phyloP scores from a whole-genome alignment of 140 eudicot genomes.

The Bidens hawaiensis region DNA sequence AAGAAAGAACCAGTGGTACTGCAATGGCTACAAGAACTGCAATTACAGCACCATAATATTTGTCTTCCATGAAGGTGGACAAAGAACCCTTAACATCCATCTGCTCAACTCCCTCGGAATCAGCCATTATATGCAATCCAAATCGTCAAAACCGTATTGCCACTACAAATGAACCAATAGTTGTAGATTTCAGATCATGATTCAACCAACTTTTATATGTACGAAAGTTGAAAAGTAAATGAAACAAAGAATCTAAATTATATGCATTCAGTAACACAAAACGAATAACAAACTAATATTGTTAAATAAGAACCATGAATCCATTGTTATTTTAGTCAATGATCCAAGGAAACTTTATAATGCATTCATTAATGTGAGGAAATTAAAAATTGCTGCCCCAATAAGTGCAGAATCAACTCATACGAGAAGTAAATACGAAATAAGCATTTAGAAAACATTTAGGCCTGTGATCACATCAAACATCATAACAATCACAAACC shows the following conservation, averaged over 20 bases:
- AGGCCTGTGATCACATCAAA: constrained; percentile 8
- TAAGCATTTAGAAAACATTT: constrained; percentile 7
- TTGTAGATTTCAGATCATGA: constrained; percentile 3
- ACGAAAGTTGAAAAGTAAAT: not conserved
- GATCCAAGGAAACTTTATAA: too few relatives aligned
- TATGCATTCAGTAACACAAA: too few relatives aligned
- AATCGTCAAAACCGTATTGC: not conserved
- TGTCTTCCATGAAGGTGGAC: constrained; percentile 32
- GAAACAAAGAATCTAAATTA: too few relatives aligned
- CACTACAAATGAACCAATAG: not conserved
- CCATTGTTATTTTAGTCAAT: too few relatives aligned
- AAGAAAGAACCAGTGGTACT: constrained; percentile 57
- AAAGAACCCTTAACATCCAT: constrained; percentile 24
- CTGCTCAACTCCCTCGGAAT: constrained; percentile 40
- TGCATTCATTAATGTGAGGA: too few relatives aligned
- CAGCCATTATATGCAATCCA: constrained; percentile 32
- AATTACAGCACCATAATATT: constrained; percentile 43
- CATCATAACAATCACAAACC: constrained; percentile 16
- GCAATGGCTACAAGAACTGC: constrained; percentile 56
- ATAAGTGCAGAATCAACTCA: constrained; percentile 10
- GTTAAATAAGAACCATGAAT: too few relatives aligned
- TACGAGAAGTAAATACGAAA: not conserved
- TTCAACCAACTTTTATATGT: constrained; percentile 4
- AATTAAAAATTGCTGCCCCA: too few relatives aligned
- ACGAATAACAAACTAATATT: too few relatives aligned